Conservation (phyloP, 768 basidiomycete species). For the Amanita subjunquillea region DNA sequence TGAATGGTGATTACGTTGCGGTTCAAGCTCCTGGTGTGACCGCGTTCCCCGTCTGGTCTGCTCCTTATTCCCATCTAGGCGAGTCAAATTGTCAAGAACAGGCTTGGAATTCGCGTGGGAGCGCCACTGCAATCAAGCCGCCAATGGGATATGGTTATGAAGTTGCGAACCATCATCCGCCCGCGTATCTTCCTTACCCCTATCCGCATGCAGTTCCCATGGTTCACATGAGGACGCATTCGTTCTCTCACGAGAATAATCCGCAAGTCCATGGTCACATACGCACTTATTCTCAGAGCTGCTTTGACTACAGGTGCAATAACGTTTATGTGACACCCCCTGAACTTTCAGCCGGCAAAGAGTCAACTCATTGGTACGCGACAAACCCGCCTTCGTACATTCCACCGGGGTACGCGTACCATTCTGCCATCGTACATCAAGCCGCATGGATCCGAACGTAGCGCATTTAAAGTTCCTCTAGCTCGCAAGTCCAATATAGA, state of each 20-base stretch:
- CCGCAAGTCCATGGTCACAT: slow-evolving; percentile 35
- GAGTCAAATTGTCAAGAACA: slow-evolving; percentile 25
- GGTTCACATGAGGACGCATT: slow-evolving; percentile 46
- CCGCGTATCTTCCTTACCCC: slow-evolving; percentile 27
- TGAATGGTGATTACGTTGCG: slow-evolving; percentile 52
- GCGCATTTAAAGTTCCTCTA: slow-evolving; percentile 10
- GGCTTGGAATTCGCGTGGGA: slow-evolving; percentile 26
- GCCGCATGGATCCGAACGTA: slow-evolving; percentile 34
- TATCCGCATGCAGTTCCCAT: slow-evolving; percentile 24
- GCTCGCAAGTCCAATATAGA: slow-evolving; percentile 4
- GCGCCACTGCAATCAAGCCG: slow-evolving; percentile 26
- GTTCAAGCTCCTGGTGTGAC: slow-evolving; percentile 39
- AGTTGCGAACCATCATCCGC: slow-evolving; percentile 21
- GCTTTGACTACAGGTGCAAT: slow-evolving; percentile 37
- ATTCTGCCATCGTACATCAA: slow-evolving; percentile 1
- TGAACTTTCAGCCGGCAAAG: slow-evolving; percentile 26
- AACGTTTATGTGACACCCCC: slow-evolving; percentile 32
- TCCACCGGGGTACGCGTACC: slow-evolving; percentile 20
- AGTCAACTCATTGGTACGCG: slow-evolving; percentile 33
- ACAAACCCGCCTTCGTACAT: slow-evolving; percentile 28
- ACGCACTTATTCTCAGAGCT: slow-evolving; percentile 52
- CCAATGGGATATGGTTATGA: slow-evolving; percentile 29
- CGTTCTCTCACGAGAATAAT: slow-evolving; percentile 43
- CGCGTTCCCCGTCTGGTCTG: slow-evolving; percentile 26
- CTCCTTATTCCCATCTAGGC: slow-evolving; percentile 21